Conservation (phyloP, 2,329 filamentous ascomycete genomes). For the Colletotrichum neosansevieriae region DNA sequence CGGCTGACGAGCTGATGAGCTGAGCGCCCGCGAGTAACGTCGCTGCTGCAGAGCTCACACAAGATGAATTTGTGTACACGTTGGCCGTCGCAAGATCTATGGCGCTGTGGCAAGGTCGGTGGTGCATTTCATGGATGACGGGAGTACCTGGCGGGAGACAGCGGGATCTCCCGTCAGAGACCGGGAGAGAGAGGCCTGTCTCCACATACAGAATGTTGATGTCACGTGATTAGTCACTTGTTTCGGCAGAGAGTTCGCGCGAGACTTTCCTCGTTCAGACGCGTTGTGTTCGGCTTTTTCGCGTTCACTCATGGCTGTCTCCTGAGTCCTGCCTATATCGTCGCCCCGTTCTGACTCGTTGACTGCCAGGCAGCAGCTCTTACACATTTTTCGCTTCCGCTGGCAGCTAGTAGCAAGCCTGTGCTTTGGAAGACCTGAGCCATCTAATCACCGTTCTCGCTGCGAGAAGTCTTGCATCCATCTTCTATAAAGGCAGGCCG, state of each 20-base stretch:
- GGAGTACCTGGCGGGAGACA: constrained; percentile 30
- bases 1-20: constrained; percentile 32
- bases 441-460: constrained; percentile 6
- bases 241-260: neutral
- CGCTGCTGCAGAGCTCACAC: neutral
- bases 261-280: neutral
- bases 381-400: neutral
- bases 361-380: constrained; percentile 22
- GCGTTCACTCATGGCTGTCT: neutral
- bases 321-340: constrained; percentile 3
- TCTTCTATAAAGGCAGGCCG: neutral
- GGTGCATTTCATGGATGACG: constrained; percentile 9
- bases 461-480: constrained; percentile 14
- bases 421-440: too few relatives aligned
- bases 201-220: neutral
- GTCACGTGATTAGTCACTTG: constrained; percentile 11
- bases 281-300: neutral
- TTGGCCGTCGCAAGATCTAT: constrained; percentile 16
- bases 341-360: constrained; percentile 30
- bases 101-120: constrained; percentile 4
- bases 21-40: constrained; percentile 12
- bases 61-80: neutral
- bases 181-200: neutral
- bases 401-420: neutral
- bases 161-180: constrained; percentile 21